Percentiles rank a stretch among this genome's conserved stretches.
Conservation (phyloP, 208 protist genomes). For the Angomonas deanei region DNA sequence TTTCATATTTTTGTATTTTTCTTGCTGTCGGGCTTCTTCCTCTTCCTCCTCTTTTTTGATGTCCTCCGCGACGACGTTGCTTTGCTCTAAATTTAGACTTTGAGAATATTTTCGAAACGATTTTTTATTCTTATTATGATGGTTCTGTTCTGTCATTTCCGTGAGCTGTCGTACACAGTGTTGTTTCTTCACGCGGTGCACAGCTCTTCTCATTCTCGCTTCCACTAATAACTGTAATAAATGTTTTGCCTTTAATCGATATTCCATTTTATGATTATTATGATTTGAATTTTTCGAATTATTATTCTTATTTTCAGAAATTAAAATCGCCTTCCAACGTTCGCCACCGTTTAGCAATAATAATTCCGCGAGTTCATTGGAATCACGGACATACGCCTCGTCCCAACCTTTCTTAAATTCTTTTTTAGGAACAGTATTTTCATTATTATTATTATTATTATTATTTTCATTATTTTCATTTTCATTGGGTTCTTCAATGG, state of each 20-base stretch:
- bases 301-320: neutral
- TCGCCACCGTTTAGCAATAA: neutral
- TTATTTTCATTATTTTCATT: neutral
- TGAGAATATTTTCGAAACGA: neutral
- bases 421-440: neutral
- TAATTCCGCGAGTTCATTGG: neutral
- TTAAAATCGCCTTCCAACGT: neutral
- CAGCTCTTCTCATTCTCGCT: neutral
- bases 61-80: neutral
- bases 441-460: neutral
- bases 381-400: neutral
- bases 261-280: neutral
- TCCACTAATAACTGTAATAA: neutral
- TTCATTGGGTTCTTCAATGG: too few species aligned
- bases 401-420: neutral
- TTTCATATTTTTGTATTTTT: neutral
- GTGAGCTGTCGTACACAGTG: neutral
- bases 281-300: neutral
- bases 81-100: neutral
- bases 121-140: slow-evolving; percentile 10
- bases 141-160: neutral
- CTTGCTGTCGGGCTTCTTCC: neutral
- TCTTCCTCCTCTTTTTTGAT: neutral
- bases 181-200: neutral
- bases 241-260: neutral